Base-by-base conservation (phyloP, 768 basidiomycete genomes). In the Boletus huronensis region DNA sequence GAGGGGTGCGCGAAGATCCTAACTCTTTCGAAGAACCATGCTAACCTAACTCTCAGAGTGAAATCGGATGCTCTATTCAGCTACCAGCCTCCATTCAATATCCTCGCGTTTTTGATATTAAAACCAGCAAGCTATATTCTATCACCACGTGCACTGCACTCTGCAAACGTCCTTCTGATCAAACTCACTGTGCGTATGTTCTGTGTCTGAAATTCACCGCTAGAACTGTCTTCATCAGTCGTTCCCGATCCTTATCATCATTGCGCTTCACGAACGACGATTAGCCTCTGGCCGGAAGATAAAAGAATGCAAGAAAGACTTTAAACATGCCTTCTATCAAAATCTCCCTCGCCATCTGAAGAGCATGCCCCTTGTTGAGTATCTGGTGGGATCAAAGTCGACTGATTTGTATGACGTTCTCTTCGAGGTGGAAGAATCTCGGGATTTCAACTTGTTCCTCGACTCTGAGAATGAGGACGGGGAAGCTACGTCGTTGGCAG, bases 11-110 rank as follows among this genome's bases (percentile, higher is more conserved):
- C n/a, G 11, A 38, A 40, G 23, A 23, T 6, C 34, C 16, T 31
- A 43, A 19, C 8, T 9, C n/a, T 16, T 49, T 48, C 9, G 19
- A 35, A 38, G 16, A 38, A 36, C 32, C n/a, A 19, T 44, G 6
- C 44, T 62, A 7, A 69, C 34, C 13, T 28, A 35, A 29, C 23
- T 31, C 26, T 45, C 58, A 90, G 92, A 23, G 88, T 93, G 65
- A 93, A 93, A 66, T 85, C 87, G 3, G 92, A 95, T 66, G 90
- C 90, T 1, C 75, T 97, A 17, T 92, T 95, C 74, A 92, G 88
- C 44, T 96, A 97, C 63, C 90, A 93, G 60, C 91, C 90, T 2
- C 93, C 93, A 1, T 92, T 93, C 79, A 93, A 91, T 63, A 74
- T 92, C 19, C 73, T 90, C 19, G 94, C 94, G 2, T 85, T 93